Evolutionary conservation across 768 basidiomycete genomes (phyloP).

Genomic region (Tulasnella sp.): DNA sequence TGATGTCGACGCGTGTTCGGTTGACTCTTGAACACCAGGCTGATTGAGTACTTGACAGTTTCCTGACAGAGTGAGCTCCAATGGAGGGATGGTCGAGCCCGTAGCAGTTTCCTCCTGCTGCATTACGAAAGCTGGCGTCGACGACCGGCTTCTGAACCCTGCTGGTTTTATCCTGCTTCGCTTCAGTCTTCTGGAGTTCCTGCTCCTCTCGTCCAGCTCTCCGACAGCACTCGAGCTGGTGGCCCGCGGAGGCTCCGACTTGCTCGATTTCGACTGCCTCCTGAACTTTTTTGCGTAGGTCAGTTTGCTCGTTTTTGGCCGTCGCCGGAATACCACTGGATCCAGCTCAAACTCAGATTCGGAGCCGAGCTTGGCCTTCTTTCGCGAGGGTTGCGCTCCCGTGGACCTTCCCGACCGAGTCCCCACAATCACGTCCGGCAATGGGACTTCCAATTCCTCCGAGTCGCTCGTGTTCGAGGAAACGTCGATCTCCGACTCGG

Average conservation of each 20-base stretch:
- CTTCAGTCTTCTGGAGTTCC: background rate
- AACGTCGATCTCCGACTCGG: background rate
- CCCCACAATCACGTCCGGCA: no score
- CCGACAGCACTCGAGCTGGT: no score
- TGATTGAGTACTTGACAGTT: background rate
- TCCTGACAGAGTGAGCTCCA: no score
- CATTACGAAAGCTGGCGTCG: no score
- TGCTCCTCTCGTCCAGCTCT: no score
- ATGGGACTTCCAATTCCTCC: no score
- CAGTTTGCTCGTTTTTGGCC: background rate
- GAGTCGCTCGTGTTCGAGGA: no score
- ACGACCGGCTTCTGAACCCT: no score
- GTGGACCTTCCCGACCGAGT: background rate
- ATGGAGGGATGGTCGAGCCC: no score
- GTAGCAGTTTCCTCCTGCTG: no score
- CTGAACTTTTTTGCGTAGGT: background rate
- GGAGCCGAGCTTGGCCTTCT: background rate
- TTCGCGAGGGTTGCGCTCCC: background rate
- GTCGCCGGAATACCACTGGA: background rate
- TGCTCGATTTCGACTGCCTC: background rate
- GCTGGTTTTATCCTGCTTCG: no score
- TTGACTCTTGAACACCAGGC: background rate
- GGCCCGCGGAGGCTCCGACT: background rate
- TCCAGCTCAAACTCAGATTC: background rate
- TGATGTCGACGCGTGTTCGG: background rate